phyloP scores from a whole-genome alignment of 1,284 basidiomycete species.

The Pterulicium gracile region DNA sequence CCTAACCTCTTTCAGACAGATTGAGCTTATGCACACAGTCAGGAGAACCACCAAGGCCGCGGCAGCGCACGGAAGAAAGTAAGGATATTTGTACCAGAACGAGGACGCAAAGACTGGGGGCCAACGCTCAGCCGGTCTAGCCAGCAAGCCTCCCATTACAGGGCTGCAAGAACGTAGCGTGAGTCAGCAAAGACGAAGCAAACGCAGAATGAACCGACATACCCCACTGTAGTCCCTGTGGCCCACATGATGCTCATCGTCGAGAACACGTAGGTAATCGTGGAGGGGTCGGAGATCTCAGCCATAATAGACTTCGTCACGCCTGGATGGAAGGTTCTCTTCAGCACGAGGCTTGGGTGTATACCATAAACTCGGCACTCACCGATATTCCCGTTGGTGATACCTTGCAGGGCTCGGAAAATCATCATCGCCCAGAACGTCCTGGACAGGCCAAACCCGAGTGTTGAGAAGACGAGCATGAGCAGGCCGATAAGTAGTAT shows the following conservation, averaged over 20 bases:
- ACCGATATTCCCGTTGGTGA: slow-evolving; percentile 36
- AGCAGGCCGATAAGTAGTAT: slow-evolving; percentile 31
- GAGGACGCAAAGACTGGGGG: slow-evolving; percentile 21
- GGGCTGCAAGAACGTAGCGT: no score
- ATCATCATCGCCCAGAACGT: slow-evolving; percentile 27
- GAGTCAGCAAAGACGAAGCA: no score
- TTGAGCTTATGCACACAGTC: slow-evolving; percentile 18
- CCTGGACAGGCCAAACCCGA: slow-evolving; percentile 32
- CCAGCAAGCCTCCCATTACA: slow-evolving; percentile 29
- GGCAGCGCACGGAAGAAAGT: slow-evolving; percentile 29
- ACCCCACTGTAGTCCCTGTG: slow-evolving; percentile 29
- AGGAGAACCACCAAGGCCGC: slow-evolving; percentile 19
- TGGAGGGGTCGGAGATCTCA: slow-evolving; percentile 31
- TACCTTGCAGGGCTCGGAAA: slow-evolving; percentile 30
- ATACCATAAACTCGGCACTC: no score
- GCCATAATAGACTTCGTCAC: slow-evolving; percentile 26
- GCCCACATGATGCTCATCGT: slow-evolving; percentile 31
- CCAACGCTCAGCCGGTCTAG: slow-evolving; percentile 29
- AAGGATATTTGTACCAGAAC: slow-evolving; percentile 25
- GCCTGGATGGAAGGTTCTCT: slow-evolving; percentile 14
- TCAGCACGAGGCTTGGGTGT: slow-evolving; percentile 2
- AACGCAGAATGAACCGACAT: slow-evolving; percentile 3
- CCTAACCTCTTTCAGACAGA: slow-evolving; percentile 24
- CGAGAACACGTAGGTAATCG: slow-evolving; percentile 32
- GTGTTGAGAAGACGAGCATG: slow-evolving; percentile 28